Evolutionary conservation across 208 protist species (phyloP).

Genomic region (Trypanosoma cruzi): DNA sequence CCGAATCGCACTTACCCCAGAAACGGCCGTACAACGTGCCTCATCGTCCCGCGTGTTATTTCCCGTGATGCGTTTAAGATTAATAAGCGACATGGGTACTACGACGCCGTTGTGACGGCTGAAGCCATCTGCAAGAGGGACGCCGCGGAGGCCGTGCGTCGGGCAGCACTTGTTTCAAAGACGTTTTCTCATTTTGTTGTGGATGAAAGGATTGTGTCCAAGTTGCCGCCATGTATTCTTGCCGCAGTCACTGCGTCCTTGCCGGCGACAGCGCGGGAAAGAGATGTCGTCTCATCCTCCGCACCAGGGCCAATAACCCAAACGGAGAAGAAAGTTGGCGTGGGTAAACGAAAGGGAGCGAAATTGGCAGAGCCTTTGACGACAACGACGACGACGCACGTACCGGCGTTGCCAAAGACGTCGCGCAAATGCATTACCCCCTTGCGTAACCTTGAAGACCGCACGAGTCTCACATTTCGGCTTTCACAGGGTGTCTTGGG

Average conservation of each 20-base stretch:
- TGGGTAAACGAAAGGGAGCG: background rate
- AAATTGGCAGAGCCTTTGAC: background rate
- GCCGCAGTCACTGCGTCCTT: constrained; percentile 28
- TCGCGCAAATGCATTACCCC: constrained; percentile 50
- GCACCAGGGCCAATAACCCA: background rate
- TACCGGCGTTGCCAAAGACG: background rate
- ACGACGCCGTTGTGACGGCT: constrained; percentile 85
- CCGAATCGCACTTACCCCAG: constrained; percentile 56
- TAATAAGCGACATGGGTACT: constrained; percentile 87
- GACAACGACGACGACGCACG: background rate
- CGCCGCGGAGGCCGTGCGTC: constrained; percentile 53
- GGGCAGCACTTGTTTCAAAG: constrained; percentile 66
- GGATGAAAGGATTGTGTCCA: constrained; percentile 65
- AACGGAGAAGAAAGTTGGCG: background rate
- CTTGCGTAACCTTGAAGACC: constrained; percentile 61
- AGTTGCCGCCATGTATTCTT: constrained; percentile 57
- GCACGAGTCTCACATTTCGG: constrained; percentile 52
- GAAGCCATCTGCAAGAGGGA: constrained; percentile 80
- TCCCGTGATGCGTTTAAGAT: constrained; percentile 73
- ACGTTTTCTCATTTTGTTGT: constrained; percentile 86
- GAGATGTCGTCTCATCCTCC: background rate
- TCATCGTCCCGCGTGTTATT: constrained; percentile 84
- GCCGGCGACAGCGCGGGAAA: background rate
- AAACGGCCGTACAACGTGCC: constrained; percentile 71
- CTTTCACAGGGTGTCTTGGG: constrained; percentile 65